Base-by-base conservation (phyloP, 2,329 filamentous ascomycete species). In the Colletotrichum sp. region DNA sequence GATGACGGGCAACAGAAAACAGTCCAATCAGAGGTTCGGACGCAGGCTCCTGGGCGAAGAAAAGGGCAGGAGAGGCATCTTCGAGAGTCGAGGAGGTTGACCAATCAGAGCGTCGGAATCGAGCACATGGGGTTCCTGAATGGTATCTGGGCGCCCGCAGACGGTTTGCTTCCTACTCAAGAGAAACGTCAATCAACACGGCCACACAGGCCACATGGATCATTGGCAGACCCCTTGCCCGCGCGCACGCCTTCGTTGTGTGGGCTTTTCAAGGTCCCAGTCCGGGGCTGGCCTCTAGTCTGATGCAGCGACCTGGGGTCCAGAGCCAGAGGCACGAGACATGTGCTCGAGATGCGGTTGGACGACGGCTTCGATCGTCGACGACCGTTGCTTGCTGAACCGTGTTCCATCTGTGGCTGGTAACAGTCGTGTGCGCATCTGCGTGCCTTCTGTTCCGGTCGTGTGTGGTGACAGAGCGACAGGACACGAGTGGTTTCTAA, bases 41-140 rank as follows among this genome's bases (percentile, higher is more conserved):
- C 24, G 44, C n/a, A 65, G 69, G 28, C 68, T 76, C 60, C 64
- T 76, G 76, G 49, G 63, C 55, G 65, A 77, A 70, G 62, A 77
- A 77, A 76, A 72, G 76, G 76, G 76, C 65, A 77, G 62, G 76
- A 77, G 74, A 76, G 73, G 68, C 68, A 57, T 62, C 73, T 52
- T 76, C 64, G 70, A 68, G 57, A 32, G 64, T 59, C 59, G 57
- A 32, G 26, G 21, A 6, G 15, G 16, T 5, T 1, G 15, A 16
- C 76, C 76, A 77, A 77, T 77, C 73, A 77, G 68, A 70, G 65
- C 13, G 15, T 3, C 64, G 59, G 52, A 67, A 62, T 55, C 63
- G 72, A 76, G 72, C 76, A 77, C 76, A 77, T 77, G 76, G 63
- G 64, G 73, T 76, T 68, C 70, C 34, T 73, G 73, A 76, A 76